phyloP scores from a whole-genome alignment of 805 yeast genomes.

The Wickerhamiella bombiphila region DNA sequence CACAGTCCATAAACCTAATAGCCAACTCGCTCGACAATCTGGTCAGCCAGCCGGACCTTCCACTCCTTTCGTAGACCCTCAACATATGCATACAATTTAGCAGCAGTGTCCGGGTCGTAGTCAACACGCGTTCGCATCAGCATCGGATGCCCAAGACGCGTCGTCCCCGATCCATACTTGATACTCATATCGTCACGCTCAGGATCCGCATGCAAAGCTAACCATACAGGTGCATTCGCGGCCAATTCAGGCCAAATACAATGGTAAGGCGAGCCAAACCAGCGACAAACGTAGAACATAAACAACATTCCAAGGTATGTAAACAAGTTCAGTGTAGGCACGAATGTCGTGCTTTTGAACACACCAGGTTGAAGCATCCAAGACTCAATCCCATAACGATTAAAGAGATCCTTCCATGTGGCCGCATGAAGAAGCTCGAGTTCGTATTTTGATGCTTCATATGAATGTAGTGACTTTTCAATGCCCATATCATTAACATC shows the following conservation, averaged over 20 bases:
- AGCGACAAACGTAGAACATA: constrained; percentile 70
- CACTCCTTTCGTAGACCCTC: constrained; percentile 45
- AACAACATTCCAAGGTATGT: constrained; percentile 77
- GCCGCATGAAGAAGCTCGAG: constrained; percentile 73
- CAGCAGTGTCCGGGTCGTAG: constrained; percentile 34
- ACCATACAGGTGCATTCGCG: constrained; percentile 73
- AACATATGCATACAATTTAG: constrained; percentile 52
- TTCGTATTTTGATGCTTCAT: constrained; percentile 83
- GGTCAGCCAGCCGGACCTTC: constrained; percentile 62
- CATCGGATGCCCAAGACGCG: constrained; percentile 49
- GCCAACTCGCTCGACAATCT: constrained; percentile 37
- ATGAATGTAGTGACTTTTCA: constrained; percentile 46
- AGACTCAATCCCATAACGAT: constrained; percentile 43
- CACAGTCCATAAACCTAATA: constrained; percentile 21
- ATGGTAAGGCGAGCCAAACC: constrained; percentile 76
- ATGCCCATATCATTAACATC: constrained; percentile 66
- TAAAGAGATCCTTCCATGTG: constrained; percentile 37
- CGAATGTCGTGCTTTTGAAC: constrained; percentile 69
- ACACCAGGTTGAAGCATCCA: constrained; percentile 90
- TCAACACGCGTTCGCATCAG: constrained; percentile 29
- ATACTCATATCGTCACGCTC: constrained; percentile 33
- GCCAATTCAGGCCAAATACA: constrained; percentile 79
- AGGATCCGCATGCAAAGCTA: constrained; percentile 40
- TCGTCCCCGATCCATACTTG: constrained; percentile 62
- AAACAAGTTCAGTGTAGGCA: constrained; percentile 57